Conservation (phyloP, 306 rosid genomes). For the Quercus agrifolia region DNA sequence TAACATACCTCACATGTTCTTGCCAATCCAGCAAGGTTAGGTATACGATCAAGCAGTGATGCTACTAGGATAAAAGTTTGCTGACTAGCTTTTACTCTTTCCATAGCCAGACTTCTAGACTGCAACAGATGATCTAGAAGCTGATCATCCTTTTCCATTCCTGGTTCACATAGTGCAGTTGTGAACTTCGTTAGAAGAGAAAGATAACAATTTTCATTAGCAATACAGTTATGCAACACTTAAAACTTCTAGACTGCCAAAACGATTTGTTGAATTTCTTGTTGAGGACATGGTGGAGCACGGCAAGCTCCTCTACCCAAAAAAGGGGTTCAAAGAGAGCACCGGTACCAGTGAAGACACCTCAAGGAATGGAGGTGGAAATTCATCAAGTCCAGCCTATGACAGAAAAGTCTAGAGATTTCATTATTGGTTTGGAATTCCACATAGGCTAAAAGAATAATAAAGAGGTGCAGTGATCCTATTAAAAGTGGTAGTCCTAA, state of each 20-base stretch:
- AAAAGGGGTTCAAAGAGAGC: too few species aligned
- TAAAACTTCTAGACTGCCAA: not conserved
- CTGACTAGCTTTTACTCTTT: conserved; percentile 52
- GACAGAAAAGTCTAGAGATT: too few species aligned
- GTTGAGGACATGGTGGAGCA: too few species aligned
- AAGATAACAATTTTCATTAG: not conserved
- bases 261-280: too few species aligned
- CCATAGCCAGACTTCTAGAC: conserved; percentile 62
- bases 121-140: conserved; percentile 70
- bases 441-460: too few species aligned
- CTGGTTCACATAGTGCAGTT: conserved; percentile 44
- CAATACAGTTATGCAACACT: not conserved
- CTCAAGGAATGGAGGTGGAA: too few species aligned
- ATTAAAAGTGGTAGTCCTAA: too few species aligned
- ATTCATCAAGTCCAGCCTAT: too few species aligned
- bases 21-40: conserved; percentile 94
- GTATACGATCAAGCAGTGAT: conserved; percentile 92
- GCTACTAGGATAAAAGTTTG: conserved; percentile 75
- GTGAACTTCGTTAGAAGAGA: not conserved
- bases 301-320: too few species aligned
- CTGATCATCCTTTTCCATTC: conserved; percentile 77
- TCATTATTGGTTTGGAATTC: too few species aligned
- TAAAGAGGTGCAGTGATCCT: too few species aligned
- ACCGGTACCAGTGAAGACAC: too few species aligned
- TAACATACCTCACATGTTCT: conserved; percentile 86